Conservation (phyloP, 768 basidiomycete species). For the Bullera alba region DNA sequence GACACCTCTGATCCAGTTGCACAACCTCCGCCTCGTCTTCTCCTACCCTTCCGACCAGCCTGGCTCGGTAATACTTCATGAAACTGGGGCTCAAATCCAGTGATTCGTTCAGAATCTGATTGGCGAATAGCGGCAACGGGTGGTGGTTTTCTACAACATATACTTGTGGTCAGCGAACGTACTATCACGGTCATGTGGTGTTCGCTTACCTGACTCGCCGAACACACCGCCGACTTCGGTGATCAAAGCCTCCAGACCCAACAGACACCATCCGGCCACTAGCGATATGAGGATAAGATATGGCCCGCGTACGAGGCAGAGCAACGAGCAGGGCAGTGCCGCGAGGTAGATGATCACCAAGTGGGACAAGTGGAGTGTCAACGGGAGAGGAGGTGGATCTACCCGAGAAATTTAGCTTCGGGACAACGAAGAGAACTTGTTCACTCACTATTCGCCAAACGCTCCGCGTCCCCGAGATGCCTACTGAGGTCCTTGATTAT, state of each 20-base stretch:
- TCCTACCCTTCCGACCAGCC: slow-evolving; percentile 19
- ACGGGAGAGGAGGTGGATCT: slow-evolving; percentile 43
- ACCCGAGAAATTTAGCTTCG: not conserved
- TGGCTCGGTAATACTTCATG: slow-evolving; percentile 16
- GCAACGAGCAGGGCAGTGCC: slow-evolving; percentile 36
- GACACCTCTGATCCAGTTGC: slow-evolving; percentile 20
- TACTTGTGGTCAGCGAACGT: too few relatives aligned
- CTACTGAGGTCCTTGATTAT: slow-evolving; percentile 28
- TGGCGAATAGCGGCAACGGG: slow-evolving; percentile 32
- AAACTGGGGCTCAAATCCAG: slow-evolving; percentile 31
- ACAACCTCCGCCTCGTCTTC: slow-evolving; percentile 20
- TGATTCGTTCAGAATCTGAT: slow-evolving; percentile 32
- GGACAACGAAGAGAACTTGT: not conserved
- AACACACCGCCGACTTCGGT: slow-evolving; percentile 43
- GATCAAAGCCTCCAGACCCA: slow-evolving; percentile 43
- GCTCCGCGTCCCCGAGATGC: slow-evolving; percentile 37
- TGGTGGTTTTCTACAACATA: slow-evolving; percentile 35
- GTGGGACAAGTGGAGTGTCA: slow-evolving; percentile 40
- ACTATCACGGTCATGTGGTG: too few relatives aligned
- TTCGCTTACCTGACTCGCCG: slow-evolving; percentile 29
- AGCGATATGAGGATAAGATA: slow-evolving; percentile 27
- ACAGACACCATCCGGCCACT: slow-evolving; percentile 41
- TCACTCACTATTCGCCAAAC: slow-evolving; percentile 34
- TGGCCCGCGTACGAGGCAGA: slow-evolving; percentile 32
- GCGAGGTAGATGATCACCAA: slow-evolving; percentile 41